These are phyloP conservation scores for Lotus japonicus DNA, from an alignment of 306 rosid genomes.

Conservation along the genomic window DNA sequence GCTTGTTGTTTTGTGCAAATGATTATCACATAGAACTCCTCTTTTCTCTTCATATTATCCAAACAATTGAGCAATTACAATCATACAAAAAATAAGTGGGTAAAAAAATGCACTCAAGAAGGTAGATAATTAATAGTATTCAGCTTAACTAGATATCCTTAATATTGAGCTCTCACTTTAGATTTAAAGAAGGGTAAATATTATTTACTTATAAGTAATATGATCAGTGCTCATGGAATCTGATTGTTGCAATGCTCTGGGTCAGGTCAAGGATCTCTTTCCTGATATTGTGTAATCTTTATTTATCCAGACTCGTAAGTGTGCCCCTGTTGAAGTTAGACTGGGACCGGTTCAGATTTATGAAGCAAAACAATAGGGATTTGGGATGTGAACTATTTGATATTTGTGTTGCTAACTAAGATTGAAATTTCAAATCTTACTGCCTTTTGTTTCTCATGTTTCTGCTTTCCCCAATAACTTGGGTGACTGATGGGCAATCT, in stretches of 20 bases:
- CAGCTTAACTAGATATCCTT: not conserved
- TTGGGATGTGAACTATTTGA: not conserved
- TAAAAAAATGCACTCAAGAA: not conserved
- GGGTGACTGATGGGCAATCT: conserved; percentile 22
- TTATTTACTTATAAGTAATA: not conserved
- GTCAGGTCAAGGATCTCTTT: not conserved
- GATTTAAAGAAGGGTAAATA: not conserved
- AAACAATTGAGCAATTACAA: not conserved
- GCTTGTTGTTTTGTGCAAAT: not conserved
- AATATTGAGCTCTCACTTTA: not conserved
- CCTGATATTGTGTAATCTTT: not conserved
- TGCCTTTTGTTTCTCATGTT: not conserved
- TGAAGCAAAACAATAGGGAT: not conserved
- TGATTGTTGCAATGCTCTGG: not conserved
- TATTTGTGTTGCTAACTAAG: not conserved
- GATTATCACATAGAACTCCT: not conserved
- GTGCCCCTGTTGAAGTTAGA: not conserved
- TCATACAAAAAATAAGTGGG: not conserved
- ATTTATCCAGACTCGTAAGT: too few relatives aligned
- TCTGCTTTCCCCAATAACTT: not conserved
- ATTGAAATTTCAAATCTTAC: not conserved
- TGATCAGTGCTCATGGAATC: not conserved
- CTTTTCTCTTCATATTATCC: not conserved
- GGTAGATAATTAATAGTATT: not conserved
- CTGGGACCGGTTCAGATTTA: not conserved